Percentiles rank a stretch among this genome's conserved stretches.
Evolutionary conservation across 306 rosid species (phyloP).

Genomic region (Prosopis cineraria): DNA sequence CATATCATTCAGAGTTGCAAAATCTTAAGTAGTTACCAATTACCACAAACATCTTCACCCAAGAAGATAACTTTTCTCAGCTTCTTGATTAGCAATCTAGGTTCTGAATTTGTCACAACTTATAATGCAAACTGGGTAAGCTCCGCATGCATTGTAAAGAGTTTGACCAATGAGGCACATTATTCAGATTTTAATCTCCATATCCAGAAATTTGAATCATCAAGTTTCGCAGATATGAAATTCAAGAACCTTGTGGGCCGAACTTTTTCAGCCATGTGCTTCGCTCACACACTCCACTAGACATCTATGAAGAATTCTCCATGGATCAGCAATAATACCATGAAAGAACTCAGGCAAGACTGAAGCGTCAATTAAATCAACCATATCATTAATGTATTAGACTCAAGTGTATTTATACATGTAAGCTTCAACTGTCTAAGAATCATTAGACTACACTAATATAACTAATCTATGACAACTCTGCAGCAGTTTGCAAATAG

Average conservation of each 20-base stretch:
- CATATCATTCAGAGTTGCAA: neutral
- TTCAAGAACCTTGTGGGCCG: no score
- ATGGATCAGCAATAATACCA: no score
- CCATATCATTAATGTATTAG: neutral
- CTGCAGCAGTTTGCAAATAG: neutral
- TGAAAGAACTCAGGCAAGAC: neutral
- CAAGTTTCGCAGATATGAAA: no score
- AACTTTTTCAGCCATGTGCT: no score
- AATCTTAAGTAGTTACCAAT: neutral
- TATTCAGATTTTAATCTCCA: no score
- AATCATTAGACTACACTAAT: no score
- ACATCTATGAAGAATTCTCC: no score
- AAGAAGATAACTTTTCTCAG: constrained; percentile 16
- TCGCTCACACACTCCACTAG: no score
- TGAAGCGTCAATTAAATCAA: neutral
- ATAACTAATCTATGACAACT: neutral
- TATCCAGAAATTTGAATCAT: no score
- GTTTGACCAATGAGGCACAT: no score
- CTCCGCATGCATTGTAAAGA: no score
- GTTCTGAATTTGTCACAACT: neutral
- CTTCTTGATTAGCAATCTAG: constrained; percentile 1
- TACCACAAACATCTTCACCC: neutral
- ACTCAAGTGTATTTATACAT: neutral
- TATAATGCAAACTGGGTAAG: neutral
- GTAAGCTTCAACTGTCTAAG: neutral